Base-by-base conservation (phyloP, 2,329 filamentous ascomycete genomes). In the Peltaster fructicola region DNA sequence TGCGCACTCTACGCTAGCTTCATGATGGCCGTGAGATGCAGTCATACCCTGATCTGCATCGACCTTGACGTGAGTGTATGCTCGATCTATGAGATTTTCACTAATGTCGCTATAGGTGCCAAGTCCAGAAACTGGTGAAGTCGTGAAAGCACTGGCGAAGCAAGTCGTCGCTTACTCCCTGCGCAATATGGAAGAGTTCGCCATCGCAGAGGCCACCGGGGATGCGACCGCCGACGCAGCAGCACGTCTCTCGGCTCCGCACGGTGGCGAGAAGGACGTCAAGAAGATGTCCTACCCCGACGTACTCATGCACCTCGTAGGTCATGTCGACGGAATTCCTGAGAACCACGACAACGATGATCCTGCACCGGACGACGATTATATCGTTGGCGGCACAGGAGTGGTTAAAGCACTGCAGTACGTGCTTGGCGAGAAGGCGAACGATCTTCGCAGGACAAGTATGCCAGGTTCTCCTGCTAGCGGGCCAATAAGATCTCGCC, bases 161-260 rank as follows among this genome's bases (percentile, higher is more conserved):
- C 84, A 92, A 48, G 77, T 92, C n/a, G 74, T 93, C 20, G 85
- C 81, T 1, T 93, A 93, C 50, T 92, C 79, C 34, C 62, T 98
- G 33, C 71, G 78, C 29, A 98, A 98, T 41, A 74, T 98, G 59
- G 81, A 92, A 47, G 68, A 66, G 7, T 66, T 76, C 9, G 72
- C 79, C 7, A 68, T 81, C 30, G 61, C 65, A 7, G 72, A 75
- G 28, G 63, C 68, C 30, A 54, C 54, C 33, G 43, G 43, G 10
- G 28, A 24, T 22, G 47, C 60, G 23, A 50, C 56, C 16, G 50
- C 59, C 25, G 48, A 55, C n/a, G 48, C 55, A 27, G 54, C 55
- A 13, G 50, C 57, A 3, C 55, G 53, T 25, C 45, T 45, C 38
- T 39, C 45, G 26, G 42, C 52, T 14, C 48, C 54, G 10, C 51